Percentiles rank a stretch among this genome's conserved stretches.
These are phyloP conservation scores for Rusavskia elegans DNA, from an alignment of 495 filamentous ascomycete species.

Conservation along the genomic window DNA sequence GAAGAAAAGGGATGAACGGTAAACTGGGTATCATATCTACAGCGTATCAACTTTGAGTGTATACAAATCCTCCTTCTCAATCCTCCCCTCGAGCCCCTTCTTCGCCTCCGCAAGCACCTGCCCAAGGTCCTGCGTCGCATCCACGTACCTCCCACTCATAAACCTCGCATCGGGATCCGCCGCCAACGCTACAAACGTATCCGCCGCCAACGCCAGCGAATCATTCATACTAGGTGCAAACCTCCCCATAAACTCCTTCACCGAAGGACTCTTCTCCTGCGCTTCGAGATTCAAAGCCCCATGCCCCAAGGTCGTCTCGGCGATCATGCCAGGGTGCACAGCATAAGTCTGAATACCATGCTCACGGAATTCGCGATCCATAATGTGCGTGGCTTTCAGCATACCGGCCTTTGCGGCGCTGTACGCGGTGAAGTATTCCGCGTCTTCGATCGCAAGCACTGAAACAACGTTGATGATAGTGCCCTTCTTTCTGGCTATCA, in stretches of 20 bases:
- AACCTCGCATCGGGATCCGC: constrained; percentile 9
- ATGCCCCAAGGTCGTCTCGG: constrained; percentile 9
- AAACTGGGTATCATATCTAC: constrained; percentile 1
- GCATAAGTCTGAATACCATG: constrained; percentile 16
- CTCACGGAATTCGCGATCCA: constrained; percentile 10
- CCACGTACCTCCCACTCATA: constrained; percentile 15
- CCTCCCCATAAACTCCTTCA: constrained; percentile 4
- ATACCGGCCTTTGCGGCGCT: constrained; percentile 11
- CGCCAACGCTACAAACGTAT: constrained; percentile 14
- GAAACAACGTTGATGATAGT: constrained; percentile 16
- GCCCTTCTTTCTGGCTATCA: constrained; percentile 9
- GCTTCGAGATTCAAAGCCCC: constrained; percentile 5
- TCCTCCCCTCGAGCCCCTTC: constrained; percentile 9
- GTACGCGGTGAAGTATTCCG: constrained; percentile 15
- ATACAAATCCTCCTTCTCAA: constrained; percentile 12
- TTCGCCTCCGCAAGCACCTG: constrained; percentile 10
- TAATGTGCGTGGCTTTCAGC: constrained; percentile 13
- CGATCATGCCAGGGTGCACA: constrained; percentile 15
- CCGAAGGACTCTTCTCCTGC: constrained; percentile 3
- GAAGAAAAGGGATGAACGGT: too few species aligned
- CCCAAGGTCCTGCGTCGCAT: constrained; percentile 15
- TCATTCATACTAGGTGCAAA: constrained; percentile 10
- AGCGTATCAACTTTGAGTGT: constrained; percentile 14
- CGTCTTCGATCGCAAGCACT: constrained; percentile 1
- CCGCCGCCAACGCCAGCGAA: constrained; percentile 7